These are phyloP conservation scores for Xylaria hypoxylon DNA, from an alignment of 2,329 filamentous ascomycete species.

Conservation along the genomic window DNA sequence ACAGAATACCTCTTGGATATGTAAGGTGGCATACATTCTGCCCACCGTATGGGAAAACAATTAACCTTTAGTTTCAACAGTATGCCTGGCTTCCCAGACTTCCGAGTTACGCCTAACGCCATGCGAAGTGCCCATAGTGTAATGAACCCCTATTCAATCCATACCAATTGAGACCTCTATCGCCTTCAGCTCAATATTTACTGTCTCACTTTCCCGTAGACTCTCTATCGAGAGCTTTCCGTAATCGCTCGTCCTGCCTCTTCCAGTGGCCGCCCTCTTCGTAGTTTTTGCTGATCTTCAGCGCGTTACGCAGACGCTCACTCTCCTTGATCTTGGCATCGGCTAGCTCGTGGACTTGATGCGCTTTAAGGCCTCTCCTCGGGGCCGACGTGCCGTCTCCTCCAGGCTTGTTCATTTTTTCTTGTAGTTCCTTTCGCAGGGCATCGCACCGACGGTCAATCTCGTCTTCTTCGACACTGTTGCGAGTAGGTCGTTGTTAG, in stretches of 20 bases:
- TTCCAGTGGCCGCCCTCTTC: slow-evolving; percentile 89
- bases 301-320: slow-evolving; percentile 84
- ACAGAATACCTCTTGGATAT: slow-evolving; percentile 15
- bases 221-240: slow-evolving; percentile 58
- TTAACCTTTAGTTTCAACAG: slow-evolving; percentile 30
- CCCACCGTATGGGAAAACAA: not conserved
- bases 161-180: not conserved
- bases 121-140: slow-evolving; percentile 26
- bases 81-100: slow-evolving; percentile 24
- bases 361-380: slow-evolving; percentile 78
- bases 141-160: slow-evolving; percentile 9
- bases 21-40: slow-evolving; percentile 7
- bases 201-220: slow-evolving; percentile 25
- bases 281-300: slow-evolving; percentile 88
- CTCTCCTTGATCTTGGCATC: slow-evolving; percentile 97
- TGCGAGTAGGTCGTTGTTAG: slow-evolving; percentile 31
- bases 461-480: slow-evolving; percentile 84
- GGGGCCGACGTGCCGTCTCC: slow-evolving; percentile 52
- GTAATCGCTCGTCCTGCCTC: slow-evolving; percentile 78
- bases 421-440: slow-evolving; percentile 72
- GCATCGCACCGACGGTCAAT: slow-evolving; percentile 82
- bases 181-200: slow-evolving; percentile 8
- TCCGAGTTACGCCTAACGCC: slow-evolving; percentile 36
- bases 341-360: slow-evolving; percentile 96
- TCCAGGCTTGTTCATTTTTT: slow-evolving; percentile 61